Conservation (phyloP, 345 rosid genomes). For the Sisymbrium altissimum region DNA sequence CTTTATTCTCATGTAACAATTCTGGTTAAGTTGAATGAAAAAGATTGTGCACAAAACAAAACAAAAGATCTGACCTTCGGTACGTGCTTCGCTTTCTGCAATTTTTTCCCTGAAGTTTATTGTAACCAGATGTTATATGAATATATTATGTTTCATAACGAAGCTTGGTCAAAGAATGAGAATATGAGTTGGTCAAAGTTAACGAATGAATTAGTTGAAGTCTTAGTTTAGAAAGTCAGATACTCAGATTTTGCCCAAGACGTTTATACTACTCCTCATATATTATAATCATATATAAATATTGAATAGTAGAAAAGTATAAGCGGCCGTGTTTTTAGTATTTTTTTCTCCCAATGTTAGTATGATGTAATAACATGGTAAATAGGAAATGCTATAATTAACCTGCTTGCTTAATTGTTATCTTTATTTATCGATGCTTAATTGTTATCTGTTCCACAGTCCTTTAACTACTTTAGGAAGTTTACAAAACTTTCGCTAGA, state of each 20-base stretch:
- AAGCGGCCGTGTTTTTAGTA: no score
- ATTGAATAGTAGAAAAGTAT: no score
- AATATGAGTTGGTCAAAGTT: slow-evolving; percentile 18
- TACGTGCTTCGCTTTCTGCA: no score
- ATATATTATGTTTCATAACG: not conserved
- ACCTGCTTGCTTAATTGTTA: not conserved
- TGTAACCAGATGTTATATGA: not conserved
- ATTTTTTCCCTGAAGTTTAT: not conserved
- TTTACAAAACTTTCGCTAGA: not conserved
- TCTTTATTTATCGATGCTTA: no score
- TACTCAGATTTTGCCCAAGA: slow-evolving; percentile 1
- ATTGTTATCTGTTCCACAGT: no score
- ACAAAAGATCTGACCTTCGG: no score
- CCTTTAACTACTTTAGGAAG: not conserved
- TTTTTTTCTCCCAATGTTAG: no score
- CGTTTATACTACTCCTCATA: not conserved
- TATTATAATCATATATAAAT: not conserved
- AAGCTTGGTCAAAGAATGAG: slow-evolving; percentile 5
- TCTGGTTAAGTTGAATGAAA: no score
- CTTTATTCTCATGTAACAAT: no score
- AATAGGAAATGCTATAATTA: not conserved
- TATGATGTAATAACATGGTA: not conserved
- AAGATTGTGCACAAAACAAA: no score
- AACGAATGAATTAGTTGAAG: slow-evolving; percentile 28
- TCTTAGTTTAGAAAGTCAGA: slow-evolving; percentile 23